Conservation (phyloP, 192 early-diverging fungal species). For the Rhizophagus sp. region DNA sequence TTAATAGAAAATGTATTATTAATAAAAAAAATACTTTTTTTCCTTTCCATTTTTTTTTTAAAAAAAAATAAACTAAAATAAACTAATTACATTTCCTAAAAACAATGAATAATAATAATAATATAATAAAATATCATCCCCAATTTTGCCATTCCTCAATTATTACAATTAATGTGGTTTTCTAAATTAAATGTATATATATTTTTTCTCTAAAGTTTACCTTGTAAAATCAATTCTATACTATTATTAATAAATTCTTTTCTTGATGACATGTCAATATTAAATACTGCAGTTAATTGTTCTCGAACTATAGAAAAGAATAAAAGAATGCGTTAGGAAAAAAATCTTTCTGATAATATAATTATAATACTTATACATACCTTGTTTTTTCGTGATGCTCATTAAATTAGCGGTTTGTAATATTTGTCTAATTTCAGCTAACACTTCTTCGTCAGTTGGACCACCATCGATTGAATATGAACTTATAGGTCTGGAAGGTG, state of each 20-base stretch:
- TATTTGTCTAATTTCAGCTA: conserved; percentile 71
- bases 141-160: not conserved
- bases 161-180: not conserved
- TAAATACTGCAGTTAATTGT: conserved; percentile 76
- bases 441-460: conserved; percentile 71
- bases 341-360: not conserved
- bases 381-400: conserved; percentile 99
- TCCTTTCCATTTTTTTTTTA: too few relatives aligned
- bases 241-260: conserved; percentile 88
- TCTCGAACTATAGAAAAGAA: conserved; percentile 73
- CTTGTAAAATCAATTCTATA: conserved; percentile 68
- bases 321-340: not conserved
- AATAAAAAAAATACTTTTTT: not conserved
- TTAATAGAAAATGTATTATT: not conserved
- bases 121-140: not conserved
- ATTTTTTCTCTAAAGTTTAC: conserved; percentile 36
- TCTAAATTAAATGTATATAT: not conserved
- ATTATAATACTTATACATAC: conserved; percentile 31
- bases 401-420: conserved; percentile 89
- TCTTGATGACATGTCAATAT: conserved; percentile 75
- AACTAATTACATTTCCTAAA: not conserved
- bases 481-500: conserved; percentile 9
- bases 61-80: not conserved
- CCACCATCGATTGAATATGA: conserved; percentile 29
- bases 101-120: not conserved